Evolutionary conservation across 2,329 filamentous ascomycete genomes (phyloP), one percentile per base, ranked within the genome.

Genomic region (Exophiala spinifera): DNA sequence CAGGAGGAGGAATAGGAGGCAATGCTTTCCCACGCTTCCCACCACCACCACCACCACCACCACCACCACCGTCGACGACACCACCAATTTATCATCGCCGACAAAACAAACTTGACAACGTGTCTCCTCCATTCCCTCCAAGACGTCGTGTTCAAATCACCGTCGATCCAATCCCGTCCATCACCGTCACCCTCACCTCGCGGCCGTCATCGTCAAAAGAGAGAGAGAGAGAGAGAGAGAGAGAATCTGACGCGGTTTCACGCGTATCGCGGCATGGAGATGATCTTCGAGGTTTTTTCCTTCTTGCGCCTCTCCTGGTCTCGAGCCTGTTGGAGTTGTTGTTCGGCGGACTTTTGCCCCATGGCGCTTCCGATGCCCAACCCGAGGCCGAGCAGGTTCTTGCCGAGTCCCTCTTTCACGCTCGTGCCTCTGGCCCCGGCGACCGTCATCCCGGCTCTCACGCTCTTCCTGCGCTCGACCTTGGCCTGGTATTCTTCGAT

Each of bases 211-310:
- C n/a, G n/a, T n/a, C n/a, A n/a, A n/a, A n/a, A n/a, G n/a, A n/a
- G n/a, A n/a, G n/a, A n/a, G n/a, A 25, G 23, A 25, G 23, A 25
- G 8, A 8, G 8, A 25, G 23, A 10, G 4, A 42, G 21, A 42
- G 10, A 19, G 3, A 23, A 46, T 5, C 3, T 7, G 23, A 25
- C 23, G 7, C 23, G 23, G 3, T 10, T 11, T 58, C 49, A 55
- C 37, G 51, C 52, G 47, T 55, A 55, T 20, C 52, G 45, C 7
- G 36, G 39, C 49, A 52, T 58, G 39, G 36, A 25, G 17, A 42
- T 51, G 11, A 28, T 23, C n/a, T n/a, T 33, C 19, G 36, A 15
- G 13, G 31, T 25, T 37, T 55, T 82, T 39, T 56, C 57, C 15
- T 57, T 57, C 49, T 57, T 60, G 19, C 49, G 49, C 37, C 57